Evolutionary conservation across 257 asterid genomes (phyloP), one percentile per base, ranked within the genome.

Genomic region (Ligustrum vulgare): DNA sequence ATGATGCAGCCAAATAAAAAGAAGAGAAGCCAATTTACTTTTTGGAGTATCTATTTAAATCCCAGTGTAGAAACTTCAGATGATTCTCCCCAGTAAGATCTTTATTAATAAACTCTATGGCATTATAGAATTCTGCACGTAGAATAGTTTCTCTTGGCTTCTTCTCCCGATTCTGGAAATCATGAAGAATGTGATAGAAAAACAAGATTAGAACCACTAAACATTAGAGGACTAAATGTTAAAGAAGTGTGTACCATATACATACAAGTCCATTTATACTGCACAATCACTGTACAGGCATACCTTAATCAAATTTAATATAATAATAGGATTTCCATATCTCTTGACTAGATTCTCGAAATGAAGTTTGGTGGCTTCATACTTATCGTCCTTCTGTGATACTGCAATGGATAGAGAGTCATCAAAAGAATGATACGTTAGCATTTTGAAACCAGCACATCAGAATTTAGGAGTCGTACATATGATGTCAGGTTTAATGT

Each of bases 61-160:
- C 99, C 98, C 98, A 95, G 79, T 93, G 99, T 81, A 93, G 91
- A 84, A 93, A 95, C 85, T 82, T 95, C 91, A 95, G 82, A 76
- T 84, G 97, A 76, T 87, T 80, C 75, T 86, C 91, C 86, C 47
- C 85, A 1, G 88, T 35, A 15, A 91, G 88, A 84, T 87, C 91
- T 83, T 75, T 87, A 82, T 95, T 95, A 67, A 95, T 85, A 71
- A 79, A 77, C 77, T 85, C 92, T 80, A 95, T 93, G 58, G 99
- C 99, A 87, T 81, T 84, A 71, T 88, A 93, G 77, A 95, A 95
- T 84, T 90, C 97, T 39, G 87, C 75, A 75, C 93, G 92, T 69
- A 95, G 89, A 85, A 90, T 86, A 35, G 98, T 87, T 83, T 95
- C 99, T 71, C 99, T 85, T 43, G 97, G 98, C 87, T 87, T 91